Percentiles rank a stretch among this genome's conserved stretches.
phyloP scores from a whole-genome alignment of 2,329 filamentous ascomycete species.

The Scolecobasidium constrictum region DNA sequence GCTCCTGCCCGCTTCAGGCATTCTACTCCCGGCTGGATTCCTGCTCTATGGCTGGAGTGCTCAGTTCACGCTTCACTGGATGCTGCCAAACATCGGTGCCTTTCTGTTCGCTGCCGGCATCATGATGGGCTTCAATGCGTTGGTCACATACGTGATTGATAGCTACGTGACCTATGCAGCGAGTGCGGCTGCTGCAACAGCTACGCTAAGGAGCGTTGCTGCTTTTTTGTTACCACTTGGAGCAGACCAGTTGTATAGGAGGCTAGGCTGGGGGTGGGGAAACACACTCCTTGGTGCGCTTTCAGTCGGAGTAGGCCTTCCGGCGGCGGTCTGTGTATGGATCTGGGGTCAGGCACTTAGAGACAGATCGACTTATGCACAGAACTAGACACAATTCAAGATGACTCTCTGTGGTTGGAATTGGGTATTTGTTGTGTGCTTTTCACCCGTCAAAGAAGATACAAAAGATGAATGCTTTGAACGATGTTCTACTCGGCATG shows the following conservation, averaged over 20 bases:
- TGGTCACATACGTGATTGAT: constrained; percentile 36
- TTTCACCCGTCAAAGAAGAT: no score
- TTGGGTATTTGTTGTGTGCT: no score
- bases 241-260: constrained; percentile 28
- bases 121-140: constrained; percentile 32
- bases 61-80: constrained; percentile 39
- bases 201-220: constrained; percentile 25
- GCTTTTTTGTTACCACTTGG: constrained; percentile 34
- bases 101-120: constrained; percentile 36
- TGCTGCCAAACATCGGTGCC: constrained; percentile 43
- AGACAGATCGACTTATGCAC: constrained; percentile 37
- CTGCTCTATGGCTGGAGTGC: constrained; percentile 50
- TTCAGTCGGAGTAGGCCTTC: constrained; percentile 26
- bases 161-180: constrained; percentile 34
- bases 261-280: constrained; percentile 30
- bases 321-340: constrained; percentile 41
- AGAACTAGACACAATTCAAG: no score
- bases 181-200: constrained; percentile 31
- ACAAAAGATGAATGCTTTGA: no score
- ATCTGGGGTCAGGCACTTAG: constrained; percentile 36
- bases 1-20: constrained; percentile 40
- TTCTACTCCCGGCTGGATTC: constrained; percentile 42
- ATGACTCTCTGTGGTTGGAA: no score
- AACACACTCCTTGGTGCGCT: constrained; percentile 27
- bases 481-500: no score